Evolutionary conservation across 1,284 basidiomycete genomes (phyloP), one percentile per base, ranked within the genome.

Genomic region (Chalciporus sp.): DNA sequence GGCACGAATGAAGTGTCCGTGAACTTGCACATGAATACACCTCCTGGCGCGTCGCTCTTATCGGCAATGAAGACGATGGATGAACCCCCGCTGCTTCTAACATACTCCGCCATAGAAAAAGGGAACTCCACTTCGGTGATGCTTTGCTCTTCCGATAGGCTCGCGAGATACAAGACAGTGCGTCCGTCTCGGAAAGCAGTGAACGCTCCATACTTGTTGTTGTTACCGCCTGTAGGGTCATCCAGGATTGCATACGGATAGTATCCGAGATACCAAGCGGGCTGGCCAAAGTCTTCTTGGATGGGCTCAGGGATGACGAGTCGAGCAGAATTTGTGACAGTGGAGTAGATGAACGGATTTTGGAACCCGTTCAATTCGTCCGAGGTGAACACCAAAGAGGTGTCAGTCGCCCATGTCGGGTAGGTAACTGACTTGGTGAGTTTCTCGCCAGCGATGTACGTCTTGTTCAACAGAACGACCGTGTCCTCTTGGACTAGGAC

Each of bases 291-390:
- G 56, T 91, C 90, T 17, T 52, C 51, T 43, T 79, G 65, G 5
- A 69, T 52, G 0, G 82, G 76, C 0, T 73, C 55, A 12, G 90
- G 74, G 2, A 86, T 65, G 0, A 29, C 35, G 43, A 1, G 26
- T 53, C 1, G 83, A 53, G 27, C 73, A 50, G 35, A 37, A 0
- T 71, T 47, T 12, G 40, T 47, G 2, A 35, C 17, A 11, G 62
- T 55, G 40, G 53, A 6, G 63, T 79, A 85, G 41, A 72, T 75
- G 76, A 81, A 89, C 0, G 87, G 87, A 60, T 91, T 90, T 49
- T 82, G 75, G 62, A 77, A 92, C 1, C 40, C n/a, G 0, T 85
- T 86, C n/a, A 79, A 80, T 39, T 71, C 72, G 61, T 92, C 90
- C 31, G 74, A 78, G 16, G 80, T 80, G 69, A 85, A 92, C 7